phyloP scores from a whole-genome alignment of 1,284 basidiomycete species.

The Cryptococcus sp. region DNA sequence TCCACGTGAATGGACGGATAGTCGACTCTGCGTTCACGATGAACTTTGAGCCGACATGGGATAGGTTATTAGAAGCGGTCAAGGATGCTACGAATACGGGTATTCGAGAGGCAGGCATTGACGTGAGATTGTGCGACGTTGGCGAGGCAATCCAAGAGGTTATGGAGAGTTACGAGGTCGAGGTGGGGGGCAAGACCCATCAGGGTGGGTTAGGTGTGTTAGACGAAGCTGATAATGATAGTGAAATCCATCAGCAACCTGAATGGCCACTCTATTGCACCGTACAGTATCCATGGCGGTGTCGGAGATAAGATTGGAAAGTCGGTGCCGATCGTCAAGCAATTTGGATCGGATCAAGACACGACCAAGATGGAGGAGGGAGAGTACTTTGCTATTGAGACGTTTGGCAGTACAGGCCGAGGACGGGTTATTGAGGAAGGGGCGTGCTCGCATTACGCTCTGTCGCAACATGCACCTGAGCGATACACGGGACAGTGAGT shows the following conservation, averaged over 20 bases:
- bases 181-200: constrained; percentile 78
- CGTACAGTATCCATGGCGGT: constrained; percentile 74
- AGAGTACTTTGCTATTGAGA: constrained; percentile 98
- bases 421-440: constrained; percentile 91
- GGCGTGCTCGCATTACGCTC: constrained; percentile 90
- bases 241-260: constrained; percentile 90
- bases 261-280: constrained; percentile 85
- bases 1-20: constrained; percentile 94
- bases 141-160: constrained; percentile 94
- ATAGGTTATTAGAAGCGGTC: constrained; percentile 86
- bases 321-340: constrained; percentile 86
- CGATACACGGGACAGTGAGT: constrained; percentile 39
- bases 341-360: constrained; percentile 61
- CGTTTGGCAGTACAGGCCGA: constrained; percentile 95
- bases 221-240: constrained; percentile 42
- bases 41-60: constrained; percentile 83
- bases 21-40: constrained; percentile 95
- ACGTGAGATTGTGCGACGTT: constrained; percentile 89
- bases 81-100: constrained; percentile 92
- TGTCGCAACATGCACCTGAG: constrained; percentile 38
- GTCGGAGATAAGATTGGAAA: constrained; percentile 56
- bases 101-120: constrained; percentile 93
- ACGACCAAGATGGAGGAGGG: constrained; percentile 98
- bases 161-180: constrained; percentile 98
- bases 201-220: constrained; percentile 63